Evolutionary conservation across 345 rosid species (phyloP).

Genomic region (Hypericum perforatum): DNA sequence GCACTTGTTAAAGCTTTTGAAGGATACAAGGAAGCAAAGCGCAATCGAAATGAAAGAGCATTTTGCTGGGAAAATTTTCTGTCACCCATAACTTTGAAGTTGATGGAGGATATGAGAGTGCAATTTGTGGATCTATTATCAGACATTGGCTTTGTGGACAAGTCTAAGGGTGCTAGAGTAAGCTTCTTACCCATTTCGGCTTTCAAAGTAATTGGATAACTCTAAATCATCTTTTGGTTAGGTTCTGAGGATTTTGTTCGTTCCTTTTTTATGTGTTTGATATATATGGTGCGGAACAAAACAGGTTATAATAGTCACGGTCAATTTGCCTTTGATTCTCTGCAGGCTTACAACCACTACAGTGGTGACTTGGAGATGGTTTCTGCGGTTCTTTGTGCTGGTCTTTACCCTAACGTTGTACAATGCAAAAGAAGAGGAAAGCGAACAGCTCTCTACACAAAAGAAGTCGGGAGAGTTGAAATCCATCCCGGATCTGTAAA

Average conservation of each 20-base stretch:
- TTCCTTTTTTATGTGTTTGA: not conserved
- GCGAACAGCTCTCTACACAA: conserved; percentile 76
- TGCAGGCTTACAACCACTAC: conserved; percentile 77
- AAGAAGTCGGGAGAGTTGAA: conserved; percentile 91
- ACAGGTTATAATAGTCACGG: too few species aligned
- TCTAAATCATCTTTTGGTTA: not conserved
- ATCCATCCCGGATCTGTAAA: conserved; percentile 94
- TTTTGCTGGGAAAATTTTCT: conserved; percentile 86
- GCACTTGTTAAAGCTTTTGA: conserved; percentile 90
- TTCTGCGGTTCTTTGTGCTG: conserved; percentile 79
- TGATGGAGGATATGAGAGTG: conserved; percentile 95
- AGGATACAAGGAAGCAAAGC: conserved; percentile 73
- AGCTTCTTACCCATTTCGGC: conserved; percentile 15
- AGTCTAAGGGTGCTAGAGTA: conserved; percentile 65
- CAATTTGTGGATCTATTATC: conserved; percentile 80
- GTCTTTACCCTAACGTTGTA: conserved; percentile 93
- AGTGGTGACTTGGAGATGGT: conserved; percentile 88
- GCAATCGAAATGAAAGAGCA: conserved; percentile 46
- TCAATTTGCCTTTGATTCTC: not conserved
- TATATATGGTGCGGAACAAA: not conserved
- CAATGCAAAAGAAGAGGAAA: conserved; percentile 97
- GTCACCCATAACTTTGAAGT: conserved; percentile 68
- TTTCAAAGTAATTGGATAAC: too few species aligned
- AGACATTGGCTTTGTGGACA: conserved; percentile 87
- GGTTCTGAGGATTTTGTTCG: not conserved